Evolutionary conservation across 129 eudicot genomes (phyloP).

Genomic region (Kitagawia praeruptora): DNA sequence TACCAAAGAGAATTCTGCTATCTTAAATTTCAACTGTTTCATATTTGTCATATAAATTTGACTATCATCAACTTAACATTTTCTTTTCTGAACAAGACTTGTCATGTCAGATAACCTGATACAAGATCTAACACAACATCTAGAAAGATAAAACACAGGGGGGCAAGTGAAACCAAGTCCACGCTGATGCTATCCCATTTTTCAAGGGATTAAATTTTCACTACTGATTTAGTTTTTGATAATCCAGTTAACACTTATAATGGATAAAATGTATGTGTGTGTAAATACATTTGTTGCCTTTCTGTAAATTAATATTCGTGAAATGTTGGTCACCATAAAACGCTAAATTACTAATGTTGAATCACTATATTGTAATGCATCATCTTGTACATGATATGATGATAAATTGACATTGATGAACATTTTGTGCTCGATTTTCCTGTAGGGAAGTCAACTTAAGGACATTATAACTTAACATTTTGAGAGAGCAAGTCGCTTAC

Average conservation of each 20-base stretch:
- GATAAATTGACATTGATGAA: background rate
- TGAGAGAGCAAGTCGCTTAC: too few species aligned
- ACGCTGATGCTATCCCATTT: background rate
- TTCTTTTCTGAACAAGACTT: conserved; percentile 1
- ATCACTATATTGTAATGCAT: too few species aligned
- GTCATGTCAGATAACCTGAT: conserved; percentile 1
- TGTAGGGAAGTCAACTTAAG: too few species aligned
- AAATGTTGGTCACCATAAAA: background rate
- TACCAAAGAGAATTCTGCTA: background rate
- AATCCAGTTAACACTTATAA: background rate
- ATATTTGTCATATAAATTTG: background rate
- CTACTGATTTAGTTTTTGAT: background rate
- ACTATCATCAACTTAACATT: background rate
- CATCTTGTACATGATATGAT: background rate
- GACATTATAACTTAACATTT: too few species aligned
- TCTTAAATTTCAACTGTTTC: background rate
- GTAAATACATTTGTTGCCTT: too few species aligned
- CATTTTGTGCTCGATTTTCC: too few species aligned
- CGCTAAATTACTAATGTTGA: too few species aligned
- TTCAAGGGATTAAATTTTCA: background rate
- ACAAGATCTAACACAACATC: background rate
- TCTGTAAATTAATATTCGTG: background rate
- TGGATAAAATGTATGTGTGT: too few species aligned
- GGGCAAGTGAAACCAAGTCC: background rate
- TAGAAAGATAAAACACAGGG: background rate